Conservation (phyloP, 2,329 filamentous ascomycete species). For the Aschersonia sp. region DNA sequence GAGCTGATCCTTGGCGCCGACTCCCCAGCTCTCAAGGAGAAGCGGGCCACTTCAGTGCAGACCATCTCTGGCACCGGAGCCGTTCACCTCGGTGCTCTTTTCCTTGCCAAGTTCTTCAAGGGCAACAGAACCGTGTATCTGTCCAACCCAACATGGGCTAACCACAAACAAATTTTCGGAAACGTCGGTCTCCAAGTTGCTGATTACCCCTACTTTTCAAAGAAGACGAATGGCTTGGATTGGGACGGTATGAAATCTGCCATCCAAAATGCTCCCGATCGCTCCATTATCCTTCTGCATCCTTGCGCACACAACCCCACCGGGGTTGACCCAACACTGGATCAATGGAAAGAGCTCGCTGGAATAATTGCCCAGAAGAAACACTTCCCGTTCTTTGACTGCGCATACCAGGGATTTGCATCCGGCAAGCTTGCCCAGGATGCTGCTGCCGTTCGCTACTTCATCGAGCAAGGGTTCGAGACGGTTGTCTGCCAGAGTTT, state of each 20-base stretch:
- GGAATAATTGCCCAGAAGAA: constrained; percentile 58
- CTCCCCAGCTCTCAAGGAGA: constrained; percentile 71
- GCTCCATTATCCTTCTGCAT: constrained; percentile 81
- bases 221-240: constrained; percentile 79
- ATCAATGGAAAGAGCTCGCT: constrained; percentile 90
- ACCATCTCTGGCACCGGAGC: constrained; percentile 97
- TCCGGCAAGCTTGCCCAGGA: constrained; percentile 78
- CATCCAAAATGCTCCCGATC: constrained; percentile 56
- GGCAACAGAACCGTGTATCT: constrained; percentile 69
- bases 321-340: constrained; percentile 83
- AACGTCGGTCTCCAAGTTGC: constrained; percentile 71
- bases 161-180: constrained; percentile 96
- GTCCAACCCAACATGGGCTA: constrained; percentile 93
- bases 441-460: constrained; percentile 87
- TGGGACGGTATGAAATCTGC: constrained; percentile 74
- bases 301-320: constrained; percentile 98
- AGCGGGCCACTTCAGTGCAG: constrained; percentile 70
- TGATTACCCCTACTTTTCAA: constrained; percentile 88
- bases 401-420: constrained; percentile 94
- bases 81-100: constrained; percentile 82
- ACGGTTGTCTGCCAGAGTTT: constrained; percentile 85
- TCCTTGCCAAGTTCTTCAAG: constrained; percentile 84
- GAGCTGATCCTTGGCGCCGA: constrained; percentile 74
- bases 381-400: constrained; percentile 98
- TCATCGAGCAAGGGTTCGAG: constrained; percentile 82